Evolutionary conservation across 1,139 yeast genomes (phyloP).

Genomic region (Diutina mesorugosa): DNA sequence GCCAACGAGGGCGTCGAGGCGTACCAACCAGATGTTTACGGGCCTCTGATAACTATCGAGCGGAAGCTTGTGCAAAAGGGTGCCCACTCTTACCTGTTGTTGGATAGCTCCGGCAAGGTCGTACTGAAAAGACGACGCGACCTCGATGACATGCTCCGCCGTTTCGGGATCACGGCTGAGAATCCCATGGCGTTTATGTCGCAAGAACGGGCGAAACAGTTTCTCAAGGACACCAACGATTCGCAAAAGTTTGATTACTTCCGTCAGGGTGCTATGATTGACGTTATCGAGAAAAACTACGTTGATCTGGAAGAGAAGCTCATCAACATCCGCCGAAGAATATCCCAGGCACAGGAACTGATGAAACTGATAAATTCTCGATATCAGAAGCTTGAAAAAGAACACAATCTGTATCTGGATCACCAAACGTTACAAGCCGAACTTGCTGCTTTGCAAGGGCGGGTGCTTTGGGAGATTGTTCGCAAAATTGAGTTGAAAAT

Average conservation of each 20-base stretch:
- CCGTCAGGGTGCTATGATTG: constrained; percentile 64
- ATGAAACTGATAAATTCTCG: background rate
- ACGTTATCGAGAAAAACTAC: background rate
- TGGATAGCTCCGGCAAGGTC: constrained; percentile 35
- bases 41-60: constrained; percentile 57
- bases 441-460: constrained; percentile 40
- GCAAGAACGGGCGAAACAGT: constrained; percentile 90
- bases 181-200: constrained; percentile 90
- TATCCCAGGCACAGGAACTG: background rate
- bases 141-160: constrained; percentile 54
- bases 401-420: background rate
- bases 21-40: constrained; percentile 50
- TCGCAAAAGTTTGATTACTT: constrained; percentile 60
- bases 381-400: background rate
- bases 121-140: constrained; percentile 52
- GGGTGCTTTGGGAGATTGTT: constrained; percentile 14
- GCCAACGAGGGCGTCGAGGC: constrained; percentile 56
- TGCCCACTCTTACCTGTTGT: constrained; percentile 38
- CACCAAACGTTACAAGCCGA: constrained; percentile 20
- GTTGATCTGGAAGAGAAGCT: background rate
- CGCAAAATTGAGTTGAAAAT: constrained; percentile 6
- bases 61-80: constrained; percentile 50
- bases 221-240: constrained; percentile 64
- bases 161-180: constrained; percentile 68
- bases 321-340: background rate